A percentile compares a stretch with the other conserved stretches of the same genome.
phyloP scores from a whole-genome alignment of 2,329 filamentous ascomycete genomes.

The Nectriaceae sp. region DNA sequence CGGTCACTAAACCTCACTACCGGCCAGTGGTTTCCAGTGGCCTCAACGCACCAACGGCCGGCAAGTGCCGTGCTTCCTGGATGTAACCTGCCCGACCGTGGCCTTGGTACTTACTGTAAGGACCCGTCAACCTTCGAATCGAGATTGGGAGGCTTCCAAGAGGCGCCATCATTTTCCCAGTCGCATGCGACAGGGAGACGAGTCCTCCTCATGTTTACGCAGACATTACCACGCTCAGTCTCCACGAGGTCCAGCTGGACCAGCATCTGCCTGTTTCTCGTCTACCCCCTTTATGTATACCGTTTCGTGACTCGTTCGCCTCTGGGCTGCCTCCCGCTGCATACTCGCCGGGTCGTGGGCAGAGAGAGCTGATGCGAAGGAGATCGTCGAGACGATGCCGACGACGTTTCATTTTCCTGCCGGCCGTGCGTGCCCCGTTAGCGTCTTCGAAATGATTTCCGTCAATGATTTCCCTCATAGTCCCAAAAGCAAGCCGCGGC shows the following conservation, averaged over 20 bases:
- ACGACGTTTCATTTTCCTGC: slow-evolving; percentile 17
- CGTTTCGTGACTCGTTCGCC: neutral
- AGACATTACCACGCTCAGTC: neutral
- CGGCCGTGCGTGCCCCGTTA: slow-evolving; percentile 22
- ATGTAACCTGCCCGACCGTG: slow-evolving; percentile 8
- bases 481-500: slow-evolving; percentile 20
- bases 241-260: neutral
- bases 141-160: slow-evolving; percentile 3
- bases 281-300: too few relatives aligned
- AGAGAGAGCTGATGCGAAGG: too few relatives aligned
- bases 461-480: slow-evolving; percentile 22
- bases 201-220: too few relatives aligned
- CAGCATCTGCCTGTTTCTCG: neutral
- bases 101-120: neutral
- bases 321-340: neutral
- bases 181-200: too few relatives aligned
- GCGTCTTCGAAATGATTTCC: slow-evolving; percentile 15
- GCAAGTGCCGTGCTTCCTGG: slow-evolving; percentile 21
- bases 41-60: slow-evolving; percentile 17
- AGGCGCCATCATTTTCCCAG: neutral
- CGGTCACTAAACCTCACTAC: neutral
- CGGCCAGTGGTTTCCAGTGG: neutral
- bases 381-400: too few relatives aligned
- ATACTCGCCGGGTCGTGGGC: too few relatives aligned
- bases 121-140: slow-evolving; percentile 9